A percentile compares a stretch with the other conserved stretches of the same genome.
Evolutionary conservation across 352 stramenopile genomes (phyloP).

Genomic region (Phytophthora pluvialis): DNA sequence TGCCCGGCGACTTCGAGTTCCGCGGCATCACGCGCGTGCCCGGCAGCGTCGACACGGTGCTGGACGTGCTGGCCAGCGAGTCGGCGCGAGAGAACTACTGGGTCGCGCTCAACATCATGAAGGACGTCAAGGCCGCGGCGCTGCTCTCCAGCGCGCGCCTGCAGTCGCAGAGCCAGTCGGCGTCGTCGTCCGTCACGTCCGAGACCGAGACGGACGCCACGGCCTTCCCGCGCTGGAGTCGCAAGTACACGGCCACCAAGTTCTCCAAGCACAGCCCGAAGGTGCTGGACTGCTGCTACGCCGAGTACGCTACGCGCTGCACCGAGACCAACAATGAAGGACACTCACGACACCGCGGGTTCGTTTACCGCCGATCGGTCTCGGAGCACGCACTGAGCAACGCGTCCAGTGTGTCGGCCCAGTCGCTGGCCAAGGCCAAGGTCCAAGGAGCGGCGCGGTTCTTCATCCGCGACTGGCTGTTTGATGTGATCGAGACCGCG

Average conservation of each 20-base stretch:
- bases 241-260: conserved; percentile 66
- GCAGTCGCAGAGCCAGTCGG: conserved; percentile 35
- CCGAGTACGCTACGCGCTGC: conserved; percentile 61
- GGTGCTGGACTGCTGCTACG: conserved; percentile 66
- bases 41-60: conserved; percentile 58
- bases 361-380: conserved; percentile 80
- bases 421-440: conserved; percentile 47
- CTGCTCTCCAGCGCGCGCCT: conserved; percentile 50
- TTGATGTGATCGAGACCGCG: conserved; percentile 65
- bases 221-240: conserved; percentile 68
- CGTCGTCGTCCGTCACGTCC: conserved; percentile 43
- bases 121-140: conserved; percentile 57
- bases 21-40: conserved; percentile 71
- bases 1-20: conserved; percentile 60
- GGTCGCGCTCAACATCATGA: conserved; percentile 72
- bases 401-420: conserved; percentile 48
- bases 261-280: conserved; percentile 64
- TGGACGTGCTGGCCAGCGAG: conserved; percentile 65
- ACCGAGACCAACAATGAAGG: conserved; percentile 35
- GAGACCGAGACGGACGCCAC: conserved; percentile 34
- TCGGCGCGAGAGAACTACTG: conserved; percentile 74
- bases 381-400: conserved; percentile 55
- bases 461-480: conserved; percentile 76
- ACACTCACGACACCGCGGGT: conserved; percentile 46
- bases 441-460: conserved; percentile 43